Conservation (phyloP, 495 filamentous ascomycete species). For the Neurospora sp. region DNA sequence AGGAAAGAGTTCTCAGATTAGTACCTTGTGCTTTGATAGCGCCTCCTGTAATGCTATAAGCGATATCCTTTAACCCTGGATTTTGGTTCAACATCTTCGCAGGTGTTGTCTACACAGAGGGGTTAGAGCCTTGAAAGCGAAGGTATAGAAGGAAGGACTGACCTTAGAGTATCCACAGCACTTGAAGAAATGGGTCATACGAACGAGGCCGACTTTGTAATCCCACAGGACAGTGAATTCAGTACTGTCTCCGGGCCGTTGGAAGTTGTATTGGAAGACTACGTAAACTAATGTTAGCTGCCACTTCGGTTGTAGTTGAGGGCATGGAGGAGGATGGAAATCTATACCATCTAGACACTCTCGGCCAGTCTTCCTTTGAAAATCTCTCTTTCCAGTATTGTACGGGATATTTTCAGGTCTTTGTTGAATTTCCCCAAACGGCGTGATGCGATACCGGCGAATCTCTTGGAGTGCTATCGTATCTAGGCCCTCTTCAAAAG, state of each 20-base stretch:
- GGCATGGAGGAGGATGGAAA: background rate
- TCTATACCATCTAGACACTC: constrained; percentile 76
- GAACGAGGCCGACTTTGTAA: constrained; percentile 89
- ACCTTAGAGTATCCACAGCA: constrained; percentile 82
- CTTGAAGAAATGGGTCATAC: constrained; percentile 93
- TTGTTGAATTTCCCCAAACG: constrained; percentile 56
- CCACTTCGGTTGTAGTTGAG: background rate
- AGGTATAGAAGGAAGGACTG: constrained; percentile 3
- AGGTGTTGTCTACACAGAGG: constrained; percentile 57
- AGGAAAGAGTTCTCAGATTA: background rate
- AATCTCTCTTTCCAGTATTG: constrained; percentile 82
- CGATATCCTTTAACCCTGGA: constrained; percentile 71
- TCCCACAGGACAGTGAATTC: constrained; percentile 88
- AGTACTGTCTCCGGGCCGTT: constrained; percentile 53
- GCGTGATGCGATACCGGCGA: constrained; percentile 51
- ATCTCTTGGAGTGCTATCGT: constrained; percentile 45
- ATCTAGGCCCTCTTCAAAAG: constrained; percentile 50
- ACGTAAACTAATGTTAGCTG: background rate
- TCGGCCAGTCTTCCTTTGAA: constrained; percentile 73
- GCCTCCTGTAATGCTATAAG: constrained; percentile 90
- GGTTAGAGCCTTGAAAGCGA: background rate
- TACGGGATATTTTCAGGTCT: constrained; percentile 80
- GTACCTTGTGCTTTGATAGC: constrained; percentile 82
- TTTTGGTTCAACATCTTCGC: constrained; percentile 73
- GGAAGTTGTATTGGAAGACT: constrained; percentile 94